phyloP scores from a whole-genome alignment of 1,139 yeast species.

The Nakaseomyces bracarensis region DNA sequence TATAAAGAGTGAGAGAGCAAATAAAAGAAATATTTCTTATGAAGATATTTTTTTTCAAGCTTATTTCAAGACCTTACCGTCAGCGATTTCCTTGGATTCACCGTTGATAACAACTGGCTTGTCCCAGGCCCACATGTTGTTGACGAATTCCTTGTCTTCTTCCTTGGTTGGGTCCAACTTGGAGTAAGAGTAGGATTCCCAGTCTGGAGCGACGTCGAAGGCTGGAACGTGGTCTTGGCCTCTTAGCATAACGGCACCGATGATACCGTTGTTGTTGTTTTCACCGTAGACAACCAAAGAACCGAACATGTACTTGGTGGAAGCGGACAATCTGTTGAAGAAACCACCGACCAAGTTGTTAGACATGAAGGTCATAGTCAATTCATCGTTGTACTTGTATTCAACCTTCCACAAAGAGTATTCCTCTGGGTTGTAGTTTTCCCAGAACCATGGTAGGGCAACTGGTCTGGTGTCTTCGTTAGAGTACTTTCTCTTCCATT shows the following conservation, averaged over 20 bases:
- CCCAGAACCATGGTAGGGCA: slow-evolving; percentile 99
- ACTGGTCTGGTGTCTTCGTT: slow-evolving; percentile 93
- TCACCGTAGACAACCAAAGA: slow-evolving; percentile 92
- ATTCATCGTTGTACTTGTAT: slow-evolving; percentile 96
- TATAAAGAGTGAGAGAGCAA: background rate
- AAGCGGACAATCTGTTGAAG: slow-evolving; percentile 90
- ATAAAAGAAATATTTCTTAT: too few species aligned
- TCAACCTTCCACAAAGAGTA: slow-evolving; percentile 95
- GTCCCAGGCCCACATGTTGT: slow-evolving; percentile 79
- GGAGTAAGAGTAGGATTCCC: slow-evolving; percentile 72
- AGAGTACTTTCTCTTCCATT: slow-evolving; percentile 96
- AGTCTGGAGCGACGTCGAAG: slow-evolving; percentile 97
- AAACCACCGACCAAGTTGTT: slow-evolving; percentile 98
- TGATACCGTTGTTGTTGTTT: slow-evolving; percentile 96
- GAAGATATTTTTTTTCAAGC: too few species aligned
- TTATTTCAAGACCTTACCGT: slow-evolving; percentile 78
- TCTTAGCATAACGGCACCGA: slow-evolving; percentile 90
- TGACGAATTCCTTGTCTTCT: slow-evolving; percentile 56
- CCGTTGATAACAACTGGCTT: slow-evolving; percentile 59
- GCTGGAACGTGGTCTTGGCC: slow-evolving; percentile 91
- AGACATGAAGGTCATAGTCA: slow-evolving; percentile 95
- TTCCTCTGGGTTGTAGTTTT: slow-evolving; percentile 83
- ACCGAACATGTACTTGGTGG: slow-evolving; percentile 93
- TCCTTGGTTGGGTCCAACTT: slow-evolving; percentile 55
- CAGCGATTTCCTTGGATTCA: slow-evolving; percentile 58